Conservation (phyloP, 768 basidiomycete genomes). For the Macrocybe gigantea region DNA sequence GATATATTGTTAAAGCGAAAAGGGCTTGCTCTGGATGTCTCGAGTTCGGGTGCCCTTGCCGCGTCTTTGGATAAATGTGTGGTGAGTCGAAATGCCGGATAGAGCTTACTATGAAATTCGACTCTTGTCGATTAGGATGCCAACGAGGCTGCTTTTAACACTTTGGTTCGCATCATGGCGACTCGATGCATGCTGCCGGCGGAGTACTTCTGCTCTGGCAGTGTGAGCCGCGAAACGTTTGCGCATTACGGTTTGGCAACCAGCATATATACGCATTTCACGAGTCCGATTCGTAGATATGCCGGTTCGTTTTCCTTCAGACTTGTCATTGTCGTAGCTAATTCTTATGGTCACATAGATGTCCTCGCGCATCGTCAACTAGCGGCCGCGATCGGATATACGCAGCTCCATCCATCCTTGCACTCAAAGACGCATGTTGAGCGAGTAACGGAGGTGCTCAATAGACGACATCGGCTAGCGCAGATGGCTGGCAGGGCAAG, state of each 20-base stretch:
- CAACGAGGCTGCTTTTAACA: constrained; percentile 87
- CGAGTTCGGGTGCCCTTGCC: constrained; percentile 86
- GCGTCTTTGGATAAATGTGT: constrained; percentile 83
- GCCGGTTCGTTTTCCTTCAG: constrained; percentile 51
- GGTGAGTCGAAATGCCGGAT: constrained; percentile 30
- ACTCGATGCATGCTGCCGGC: constrained; percentile 98
- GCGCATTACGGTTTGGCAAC: constrained; percentile 97
- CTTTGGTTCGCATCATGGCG: constrained; percentile 97
- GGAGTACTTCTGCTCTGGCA: constrained; percentile 97
- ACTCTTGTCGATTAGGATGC: constrained; percentile 51
- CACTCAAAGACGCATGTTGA: constrained; percentile 90
- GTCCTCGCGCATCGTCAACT: constrained; percentile 94
- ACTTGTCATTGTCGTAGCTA: not conserved
- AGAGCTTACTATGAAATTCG: not conserved
- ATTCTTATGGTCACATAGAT: constrained; percentile 38
- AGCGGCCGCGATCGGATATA: constrained; percentile 79
- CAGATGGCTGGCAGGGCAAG: constrained; percentile 97
- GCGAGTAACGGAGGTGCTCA: constrained; percentile 78
- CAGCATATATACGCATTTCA: constrained; percentile 97
- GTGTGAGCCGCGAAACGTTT: constrained; percentile 87
- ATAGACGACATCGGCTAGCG: constrained; percentile 90
- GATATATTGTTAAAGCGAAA: constrained; percentile 86
- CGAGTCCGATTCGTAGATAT: constrained; percentile 94
- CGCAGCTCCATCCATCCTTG: constrained; percentile 78
- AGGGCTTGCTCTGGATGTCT: constrained; percentile 80